phyloP scores from a whole-genome alignment of 2,329 filamentous ascomycete species.

The Hypoxylon sp. region DNA sequence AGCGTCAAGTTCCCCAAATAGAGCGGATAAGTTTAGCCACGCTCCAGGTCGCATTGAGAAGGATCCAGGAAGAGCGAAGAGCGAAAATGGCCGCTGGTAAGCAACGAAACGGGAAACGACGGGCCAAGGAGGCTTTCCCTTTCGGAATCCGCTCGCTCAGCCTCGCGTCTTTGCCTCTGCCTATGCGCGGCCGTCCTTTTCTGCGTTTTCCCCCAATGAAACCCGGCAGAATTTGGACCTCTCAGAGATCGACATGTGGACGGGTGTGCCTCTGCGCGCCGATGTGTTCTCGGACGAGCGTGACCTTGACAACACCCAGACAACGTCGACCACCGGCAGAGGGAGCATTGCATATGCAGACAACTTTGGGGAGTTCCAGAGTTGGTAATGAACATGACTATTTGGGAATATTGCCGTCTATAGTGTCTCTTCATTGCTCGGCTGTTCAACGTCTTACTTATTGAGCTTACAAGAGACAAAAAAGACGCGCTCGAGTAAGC shows the following conservation, averaged over 20 bases:
- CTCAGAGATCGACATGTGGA: constrained; percentile 47
- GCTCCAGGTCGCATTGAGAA: constrained; percentile 18
- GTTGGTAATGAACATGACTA: constrained; percentile 17
- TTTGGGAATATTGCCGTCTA: constrained; percentile 19
- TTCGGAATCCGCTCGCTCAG: constrained; percentile 23
- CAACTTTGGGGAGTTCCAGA: constrained; percentile 24
- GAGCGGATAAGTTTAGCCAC: constrained; percentile 6
- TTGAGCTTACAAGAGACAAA: constrained; percentile 6
- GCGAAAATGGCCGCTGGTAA: constrained; percentile 17
- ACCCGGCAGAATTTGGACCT: constrained; percentile 43
- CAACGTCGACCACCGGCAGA: constrained; percentile 10
- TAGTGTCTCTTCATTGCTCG: constrained; percentile 17
- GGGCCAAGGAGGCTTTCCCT: constrained; percentile 23
- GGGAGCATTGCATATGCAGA: constrained; percentile 34
- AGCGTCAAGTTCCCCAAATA: constrained; percentile 12
- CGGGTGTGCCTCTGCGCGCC: constrained; percentile 36
- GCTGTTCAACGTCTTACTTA: constrained; percentile 5
- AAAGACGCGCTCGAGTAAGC: constrained; percentile 2
- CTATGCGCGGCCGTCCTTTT: constrained; percentile 27
- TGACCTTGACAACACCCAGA: constrained; percentile 32
- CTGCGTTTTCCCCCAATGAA: constrained; percentile 19
- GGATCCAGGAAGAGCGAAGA: constrained; percentile 9
- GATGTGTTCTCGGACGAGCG: constrained; percentile 34
- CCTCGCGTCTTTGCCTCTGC: constrained; percentile 32
- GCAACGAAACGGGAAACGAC: constrained; percentile 35